Base-by-base conservation (phyloP, 805 yeast species). In the Metschnikowia vanudenii region DNA sequence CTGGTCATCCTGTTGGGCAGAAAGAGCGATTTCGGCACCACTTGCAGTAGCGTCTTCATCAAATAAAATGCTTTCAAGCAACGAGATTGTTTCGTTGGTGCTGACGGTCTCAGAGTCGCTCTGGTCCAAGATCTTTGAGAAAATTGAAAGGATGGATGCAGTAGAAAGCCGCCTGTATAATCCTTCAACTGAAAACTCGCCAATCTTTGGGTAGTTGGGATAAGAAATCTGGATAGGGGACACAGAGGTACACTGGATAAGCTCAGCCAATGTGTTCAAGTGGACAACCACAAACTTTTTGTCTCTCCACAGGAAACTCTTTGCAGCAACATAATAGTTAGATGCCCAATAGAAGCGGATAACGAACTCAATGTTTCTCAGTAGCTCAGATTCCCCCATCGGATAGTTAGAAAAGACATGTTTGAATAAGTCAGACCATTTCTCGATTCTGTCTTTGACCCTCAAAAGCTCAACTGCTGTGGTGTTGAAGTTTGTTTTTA, bases 81-180 rank as follows among this genome's bases (percentile, higher is more conserved):
- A 52, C 1, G 54, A 51, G 6, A 68, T 63, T 0, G 76, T 72
- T 41, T 69, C 76, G n/a, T 42, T 45, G 35, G 63, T 64, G 13
- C 53, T 62, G 32, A 37, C 17, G 7, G 43, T 39, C 12, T 58
- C 60, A 1, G 64, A 58, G 36, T 38, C 49, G 29, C 64, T 61
- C 5, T 64, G 52, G 47, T 65, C 64, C 19, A 81, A 69, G 8
- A 82, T 74, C 14, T 68, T 69, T 3, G 88, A 75, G 55, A 87
- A 86, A 11, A 82, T 75, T 0, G 84, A 69, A 37, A 89, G 77
- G 0, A 92, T 87, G 22, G 81, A 79, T 12, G 87, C 71, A 41
- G 88, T 87, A 1, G 91, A 83, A 16, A 82, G 67, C 55, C 88
- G 91, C 4, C 80, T 71, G 30, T 73, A 73, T 8, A 88, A 73